These are phyloP conservation scores for Pezicula rhizophila DNA, from an alignment of 2,329 filamentous ascomycete genomes.

Conservation along the genomic window DNA sequence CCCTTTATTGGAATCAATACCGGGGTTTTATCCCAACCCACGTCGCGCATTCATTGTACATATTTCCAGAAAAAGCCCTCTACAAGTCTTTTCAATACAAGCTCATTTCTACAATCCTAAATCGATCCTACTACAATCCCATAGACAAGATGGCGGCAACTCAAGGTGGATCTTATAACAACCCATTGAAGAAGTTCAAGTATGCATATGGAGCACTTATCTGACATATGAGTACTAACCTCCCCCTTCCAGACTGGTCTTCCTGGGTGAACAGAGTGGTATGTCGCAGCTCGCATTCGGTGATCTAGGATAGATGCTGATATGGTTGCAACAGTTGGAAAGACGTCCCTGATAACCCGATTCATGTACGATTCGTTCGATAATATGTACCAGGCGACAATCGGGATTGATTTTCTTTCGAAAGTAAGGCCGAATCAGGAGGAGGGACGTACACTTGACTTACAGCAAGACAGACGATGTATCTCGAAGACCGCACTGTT, in stretches of 20 bases:
- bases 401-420: conserved; percentile 97
- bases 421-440: conserved; percentile 55
- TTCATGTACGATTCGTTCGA: conserved; percentile 99
- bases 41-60: conserved; percentile 7
- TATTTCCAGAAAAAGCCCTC: conserved; percentile 1
- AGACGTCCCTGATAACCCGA: conserved; percentile 95
- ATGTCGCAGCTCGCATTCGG: conserved; percentile 35
- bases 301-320: conserved; percentile 11
- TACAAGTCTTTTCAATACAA: conserved; percentile 2
- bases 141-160: conserved; percentile 69
- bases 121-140: not conserved
- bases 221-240: conserved; percentile 12
- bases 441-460: conserved; percentile 6
- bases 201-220: conserved; percentile 36
- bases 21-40: not conserved
- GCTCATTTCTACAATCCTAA: not conserved
- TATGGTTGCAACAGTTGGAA: conserved; percentile 65
- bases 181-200: conserved; percentile 99
- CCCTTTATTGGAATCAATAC: not conserved
- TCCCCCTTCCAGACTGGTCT: conserved; percentile 66
- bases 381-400: conserved; percentile 99
- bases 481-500: conserved; percentile 96
- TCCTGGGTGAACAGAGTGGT: conserved; percentile 98
- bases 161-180: conserved; percentile 80
- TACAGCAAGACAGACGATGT: conserved; percentile 71